These are phyloP conservation scores for Gynostemma pentaphyllum DNA, from an alignment of 306 rosid genomes.

Conservation along the genomic window DNA sequence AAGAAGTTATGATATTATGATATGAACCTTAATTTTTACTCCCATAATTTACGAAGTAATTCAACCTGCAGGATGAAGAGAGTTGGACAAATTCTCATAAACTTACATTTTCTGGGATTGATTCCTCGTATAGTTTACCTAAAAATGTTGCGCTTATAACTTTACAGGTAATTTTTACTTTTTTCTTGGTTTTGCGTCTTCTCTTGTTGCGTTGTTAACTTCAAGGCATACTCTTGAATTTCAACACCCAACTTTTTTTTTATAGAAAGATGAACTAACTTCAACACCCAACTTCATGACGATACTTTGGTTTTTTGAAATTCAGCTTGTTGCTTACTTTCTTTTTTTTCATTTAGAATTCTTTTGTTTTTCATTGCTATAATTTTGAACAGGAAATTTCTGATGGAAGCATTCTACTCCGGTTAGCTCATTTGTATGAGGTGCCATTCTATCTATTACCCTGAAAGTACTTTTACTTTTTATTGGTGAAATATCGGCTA, in stretches of 20 bases:
- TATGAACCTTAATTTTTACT: neutral
- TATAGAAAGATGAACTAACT: too few species aligned
- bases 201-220: neutral
- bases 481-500: neutral
- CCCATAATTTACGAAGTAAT: neutral
- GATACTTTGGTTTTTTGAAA: neutral
- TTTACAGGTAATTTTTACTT: conserved; percentile 23
- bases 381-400: conserved; percentile 24
- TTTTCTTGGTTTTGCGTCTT: neutral
- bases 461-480: neutral
- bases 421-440: conserved; percentile 41
- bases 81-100: conserved; percentile 29
- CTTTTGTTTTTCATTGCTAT: neutral
- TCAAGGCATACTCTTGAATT: neutral
- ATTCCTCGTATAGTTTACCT: conserved; percentile 34
- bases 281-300: neutral
- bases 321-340: neutral
- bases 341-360: neutral
- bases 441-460: conserved; percentile 11
- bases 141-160: conserved; percentile 36
- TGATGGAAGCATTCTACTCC: conserved; percentile 28
- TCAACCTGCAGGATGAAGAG: conserved; percentile 33
- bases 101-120: conserved; percentile 25
- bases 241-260: neutral
- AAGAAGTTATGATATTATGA: neutral